Evolutionary conservation across 2,329 filamentous ascomycete genomes (phyloP), one percentile per base, ranked within the genome.

Genomic region (Pestalotiopsis sp.): DNA sequence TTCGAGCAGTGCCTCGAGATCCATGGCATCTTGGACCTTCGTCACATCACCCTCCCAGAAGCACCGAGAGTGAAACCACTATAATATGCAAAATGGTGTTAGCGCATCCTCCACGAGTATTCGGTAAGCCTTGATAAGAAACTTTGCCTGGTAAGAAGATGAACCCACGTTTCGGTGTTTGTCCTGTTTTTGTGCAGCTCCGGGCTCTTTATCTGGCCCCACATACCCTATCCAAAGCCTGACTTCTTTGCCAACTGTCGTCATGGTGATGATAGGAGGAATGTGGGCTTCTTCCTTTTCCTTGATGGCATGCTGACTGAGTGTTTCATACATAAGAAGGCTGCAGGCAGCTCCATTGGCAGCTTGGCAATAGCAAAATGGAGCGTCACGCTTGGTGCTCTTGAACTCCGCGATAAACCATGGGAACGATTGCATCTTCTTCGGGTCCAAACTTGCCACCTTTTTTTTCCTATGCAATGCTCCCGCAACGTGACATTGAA

Each of bases 51-150:
- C 56, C 56, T 17, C 12, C 56, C 56, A 59, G 56, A 59, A 59
- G 56, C 56, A 59, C 56, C 56, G 56, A 59, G 56, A 59, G 56
- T 59, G 56, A 59, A 59, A 59, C 56, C 56, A 59, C 56, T 59
- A 27, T 25, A 25, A 25, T 59, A 59, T 59, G 13, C 25, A 25
- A 59, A 59, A 59, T 17, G 56, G n/a, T 20, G 23, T 59, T 27
- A 59, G 56, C 56, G 13, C 23, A 20, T 59, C 56, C 56, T 20
- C 56, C 23, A 13, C 13, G 23, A 59, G 12, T 59, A 12, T 27
- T 25, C 56, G 23, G 56, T 59, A 59, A 20, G 23, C 23, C 12
- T 25, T 20, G 23, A 59, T 20, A 25, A 25, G 25, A 25, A 25
- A 25, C 25, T 25, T 25, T 25, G 4, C 4, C 25, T 25, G 25